These are phyloP conservation scores for Smittium mucronatum DNA, from an alignment of 371 early-diverging fungal species.

Conservation along the genomic window DNA sequence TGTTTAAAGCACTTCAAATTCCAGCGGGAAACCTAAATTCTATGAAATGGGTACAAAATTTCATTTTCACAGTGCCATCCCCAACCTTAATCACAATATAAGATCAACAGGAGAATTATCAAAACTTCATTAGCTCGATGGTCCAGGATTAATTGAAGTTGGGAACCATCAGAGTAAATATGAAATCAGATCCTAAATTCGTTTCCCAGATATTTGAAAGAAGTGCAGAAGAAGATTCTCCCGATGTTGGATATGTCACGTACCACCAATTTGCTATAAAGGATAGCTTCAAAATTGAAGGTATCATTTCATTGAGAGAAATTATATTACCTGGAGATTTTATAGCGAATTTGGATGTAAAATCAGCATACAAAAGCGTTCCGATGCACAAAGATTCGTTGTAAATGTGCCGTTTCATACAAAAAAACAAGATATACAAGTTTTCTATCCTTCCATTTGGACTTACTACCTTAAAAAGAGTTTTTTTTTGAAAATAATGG, in stretches of 20 bases:
- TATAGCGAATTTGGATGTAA: constrained; percentile 27
- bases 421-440: constrained; percentile 34
- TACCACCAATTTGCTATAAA: not conserved
- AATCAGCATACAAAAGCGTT: constrained; percentile 31
- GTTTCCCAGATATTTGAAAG: not conserved
- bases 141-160: not conserved
- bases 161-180: not conserved
- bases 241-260: not conserved
- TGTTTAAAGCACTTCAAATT: not conserved
- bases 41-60: not conserved
- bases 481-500: constrained; percentile 35
- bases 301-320: constrained; percentile 24
- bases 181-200: not conserved
- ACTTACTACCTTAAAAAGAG: constrained; percentile 31
- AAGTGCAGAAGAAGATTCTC: not conserved
- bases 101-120: not conserved
- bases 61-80: not conserved
- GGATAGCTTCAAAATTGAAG: constrained; percentile 19
- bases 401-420: constrained; percentile 18
- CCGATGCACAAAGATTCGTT: constrained; percentile 15
- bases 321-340: constrained; percentile 21
- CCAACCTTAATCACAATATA: not conserved
- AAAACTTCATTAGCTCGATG: not conserved
- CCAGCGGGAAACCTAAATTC: not conserved
- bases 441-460: constrained; percentile 35